Evolutionary conservation across 768 basidiomycete species (phyloP).

Genomic region (Naganishia antarctica): DNA sequence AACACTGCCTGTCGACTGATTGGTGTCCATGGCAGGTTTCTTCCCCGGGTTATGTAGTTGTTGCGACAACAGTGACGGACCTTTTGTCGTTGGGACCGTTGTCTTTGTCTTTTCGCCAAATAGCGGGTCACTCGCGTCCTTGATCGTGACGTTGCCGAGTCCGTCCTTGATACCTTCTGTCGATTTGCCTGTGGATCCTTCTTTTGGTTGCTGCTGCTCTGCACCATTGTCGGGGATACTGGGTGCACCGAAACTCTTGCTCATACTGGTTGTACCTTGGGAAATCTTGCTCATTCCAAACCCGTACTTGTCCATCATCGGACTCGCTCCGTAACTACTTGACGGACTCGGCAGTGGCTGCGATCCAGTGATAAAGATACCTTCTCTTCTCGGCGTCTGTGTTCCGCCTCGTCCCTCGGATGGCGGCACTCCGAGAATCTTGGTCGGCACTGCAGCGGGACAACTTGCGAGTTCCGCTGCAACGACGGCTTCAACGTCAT

Average conservation of each 20-base stretch:
- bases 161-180: slow-evolving; percentile 58
- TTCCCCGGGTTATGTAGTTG: slow-evolving; percentile 51
- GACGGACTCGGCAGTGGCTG: slow-evolving; percentile 80
- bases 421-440: slow-evolving; percentile 81
- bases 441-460: slow-evolving; percentile 61
- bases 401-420: slow-evolving; percentile 90
- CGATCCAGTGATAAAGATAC: slow-evolving; percentile 82
- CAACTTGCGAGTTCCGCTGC: slow-evolving; percentile 66
- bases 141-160: slow-evolving; percentile 50
- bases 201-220: neutral
- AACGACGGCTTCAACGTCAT: slow-evolving; percentile 91
- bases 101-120: slow-evolving; percentile 46
- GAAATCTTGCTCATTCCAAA: slow-evolving; percentile 91
- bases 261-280: slow-evolving; percentile 27
- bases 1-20: too few species aligned
- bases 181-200: slow-evolving; percentile 47
- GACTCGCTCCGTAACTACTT: slow-evolving; percentile 64
- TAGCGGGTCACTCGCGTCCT: slow-evolving; percentile 35
- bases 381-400: slow-evolving; percentile 80
- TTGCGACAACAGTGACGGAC: slow-evolving; percentile 70
- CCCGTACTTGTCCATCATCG: slow-evolving; percentile 76
- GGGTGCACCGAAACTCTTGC: slow-evolving; percentile 23
- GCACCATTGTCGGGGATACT: neutral
- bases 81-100: slow-evolving; percentile 44
- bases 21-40: slow-evolving; percentile 33